Evolutionary conservation across 768 basidiomycete genomes (phyloP).

Genomic region (Serendipita indica): DNA sequence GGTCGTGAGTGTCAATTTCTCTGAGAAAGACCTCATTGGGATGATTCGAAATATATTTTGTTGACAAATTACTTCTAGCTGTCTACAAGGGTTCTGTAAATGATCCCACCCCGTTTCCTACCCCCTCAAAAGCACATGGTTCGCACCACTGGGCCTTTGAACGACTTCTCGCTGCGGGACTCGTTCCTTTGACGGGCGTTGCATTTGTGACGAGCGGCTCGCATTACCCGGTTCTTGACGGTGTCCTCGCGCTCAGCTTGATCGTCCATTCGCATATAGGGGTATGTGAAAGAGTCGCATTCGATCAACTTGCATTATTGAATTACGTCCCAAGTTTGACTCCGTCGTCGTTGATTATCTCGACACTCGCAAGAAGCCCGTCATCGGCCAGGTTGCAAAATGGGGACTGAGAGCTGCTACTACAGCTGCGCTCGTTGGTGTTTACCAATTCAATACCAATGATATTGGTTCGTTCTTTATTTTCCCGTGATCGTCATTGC

Average conservation of each 20-base stretch:
- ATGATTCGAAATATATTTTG: conserved; percentile 1
- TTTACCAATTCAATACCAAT: conserved; percentile 98
- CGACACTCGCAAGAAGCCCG: conserved; percentile 86
- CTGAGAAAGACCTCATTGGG: neutral
- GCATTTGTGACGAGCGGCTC: conserved; percentile 67
- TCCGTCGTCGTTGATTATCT: conserved; percentile 72
- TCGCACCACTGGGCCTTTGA: conserved; percentile 92
- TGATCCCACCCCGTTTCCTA: conserved; percentile 83
- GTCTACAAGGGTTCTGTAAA: conserved; percentile 86
- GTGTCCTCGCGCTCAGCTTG: conserved; percentile 70
- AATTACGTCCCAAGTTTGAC: conserved; percentile 45
- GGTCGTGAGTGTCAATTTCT: conserved; percentile 14
- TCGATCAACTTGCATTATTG: conserved; percentile 12
- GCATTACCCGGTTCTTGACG: conserved; percentile 76
- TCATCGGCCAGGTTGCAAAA: conserved; percentile 46
- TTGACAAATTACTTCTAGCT: conserved; percentile 30
- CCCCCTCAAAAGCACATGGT: conserved; percentile 66
- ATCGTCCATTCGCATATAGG: conserved; percentile 95
- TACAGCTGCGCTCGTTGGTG: conserved; percentile 67
- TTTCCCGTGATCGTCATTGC: conserved; percentile 6
- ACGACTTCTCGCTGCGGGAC: conserved; percentile 69
- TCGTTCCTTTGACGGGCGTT: conserved; percentile 78
- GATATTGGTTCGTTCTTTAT: conserved; percentile 64
- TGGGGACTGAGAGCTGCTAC: conserved; percentile 73
- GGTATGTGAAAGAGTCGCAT: conserved; percentile 35